These are phyloP conservation scores for Tubosaeta sp. DNA, from an alignment of 768 basidiomycete species.

Conservation along the genomic window DNA sequence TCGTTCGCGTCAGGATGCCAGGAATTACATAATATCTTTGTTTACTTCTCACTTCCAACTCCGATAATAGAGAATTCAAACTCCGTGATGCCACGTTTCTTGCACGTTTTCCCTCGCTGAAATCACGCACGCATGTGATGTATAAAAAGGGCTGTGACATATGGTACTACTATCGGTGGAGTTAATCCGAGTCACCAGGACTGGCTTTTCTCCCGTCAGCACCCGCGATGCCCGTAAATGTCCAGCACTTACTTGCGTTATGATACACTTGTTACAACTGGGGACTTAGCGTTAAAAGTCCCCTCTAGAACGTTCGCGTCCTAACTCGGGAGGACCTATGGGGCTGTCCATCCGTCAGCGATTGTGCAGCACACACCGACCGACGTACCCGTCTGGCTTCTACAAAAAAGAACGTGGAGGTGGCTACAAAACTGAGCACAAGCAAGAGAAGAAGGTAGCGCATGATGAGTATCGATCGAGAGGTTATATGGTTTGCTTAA, in stretches of 20 bases:
- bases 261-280: constrained; percentile 20
- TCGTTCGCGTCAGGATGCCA: constrained; percentile 19
- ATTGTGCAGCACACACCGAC: not conserved
- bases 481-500: constrained; percentile 14
- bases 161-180: constrained; percentile 1
- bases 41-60: constrained; percentile 19
- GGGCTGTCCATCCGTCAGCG: constrained; percentile 18
- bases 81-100: constrained; percentile 19
- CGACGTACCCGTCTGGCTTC: constrained; percentile 24
- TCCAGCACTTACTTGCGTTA: constrained; percentile 12
- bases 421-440: constrained; percentile 26
- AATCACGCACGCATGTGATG: constrained; percentile 20
- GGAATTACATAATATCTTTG: constrained; percentile 18
- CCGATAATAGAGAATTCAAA: constrained; percentile 14
- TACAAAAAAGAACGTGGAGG: constrained; percentile 29
- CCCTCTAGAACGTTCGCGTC: constrained; percentile 12
- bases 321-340: constrained; percentile 14
- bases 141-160: not conserved
- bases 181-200: constrained; percentile 14
- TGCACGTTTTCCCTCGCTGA: constrained; percentile 15
- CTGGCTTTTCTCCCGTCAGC: constrained; percentile 5
- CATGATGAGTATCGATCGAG: constrained; percentile 10
- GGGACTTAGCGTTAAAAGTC: constrained; percentile 29
- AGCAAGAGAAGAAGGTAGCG: constrained; percentile 27
- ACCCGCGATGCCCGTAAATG: not conserved